Conservation (phyloP, 106 monocot species). For the Alisma plantagoaquatica region DNA sequence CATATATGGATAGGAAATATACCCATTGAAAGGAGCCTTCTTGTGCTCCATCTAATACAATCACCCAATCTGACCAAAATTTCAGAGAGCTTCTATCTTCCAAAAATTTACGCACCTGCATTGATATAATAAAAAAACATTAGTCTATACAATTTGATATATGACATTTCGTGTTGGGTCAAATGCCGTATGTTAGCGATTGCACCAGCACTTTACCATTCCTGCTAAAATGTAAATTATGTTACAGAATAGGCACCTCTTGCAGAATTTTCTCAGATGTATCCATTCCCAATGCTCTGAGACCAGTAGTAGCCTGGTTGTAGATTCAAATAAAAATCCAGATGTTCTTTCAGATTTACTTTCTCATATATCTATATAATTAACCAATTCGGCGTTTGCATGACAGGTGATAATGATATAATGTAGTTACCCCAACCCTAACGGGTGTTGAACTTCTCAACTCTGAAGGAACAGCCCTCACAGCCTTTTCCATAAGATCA, state of each 20-base stretch:
- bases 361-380: not conserved
- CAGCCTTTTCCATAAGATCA: conserved; percentile 55
- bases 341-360: not conserved
- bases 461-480: conserved; percentile 43
- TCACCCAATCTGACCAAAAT: conserved; percentile 56
- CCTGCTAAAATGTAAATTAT: not conserved
- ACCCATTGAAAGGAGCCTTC: conserved; percentile 92
- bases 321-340: not conserved
- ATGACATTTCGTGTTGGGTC: not conserved
- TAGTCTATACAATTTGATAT: not conserved
- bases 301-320: conserved; percentile 71
- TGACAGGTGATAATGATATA: not conserved
- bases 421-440: conserved; percentile 70
- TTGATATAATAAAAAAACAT: not conserved
- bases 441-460: conserved; percentile 55
- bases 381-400: not conserved
- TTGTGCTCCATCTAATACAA: conserved; percentile 81
- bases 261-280: conserved; percentile 71
- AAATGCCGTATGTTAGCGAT: not conserved
- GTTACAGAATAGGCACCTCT: conserved; percentile 25
- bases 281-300: conserved; percentile 60
- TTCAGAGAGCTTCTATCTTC: conserved; percentile 53
- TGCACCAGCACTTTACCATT: not conserved
- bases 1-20: too few species aligned
- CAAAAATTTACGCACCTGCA: conserved; percentile 73